phyloP scores from a whole-genome alignment of 129 eudicot genomes.

The Oenanthe sinensis region DNA sequence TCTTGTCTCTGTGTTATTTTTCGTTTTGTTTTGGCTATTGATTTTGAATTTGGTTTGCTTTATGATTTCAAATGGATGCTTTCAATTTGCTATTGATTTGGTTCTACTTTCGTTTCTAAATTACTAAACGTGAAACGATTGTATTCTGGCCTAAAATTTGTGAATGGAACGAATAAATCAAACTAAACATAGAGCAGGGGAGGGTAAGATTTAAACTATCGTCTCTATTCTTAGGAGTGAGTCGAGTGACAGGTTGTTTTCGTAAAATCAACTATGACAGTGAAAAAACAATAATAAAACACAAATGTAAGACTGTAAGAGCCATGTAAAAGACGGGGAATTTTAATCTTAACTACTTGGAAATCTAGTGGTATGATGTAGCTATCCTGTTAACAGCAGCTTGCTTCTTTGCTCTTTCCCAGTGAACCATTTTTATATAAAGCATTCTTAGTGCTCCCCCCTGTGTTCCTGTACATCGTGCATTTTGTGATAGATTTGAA shows the following conservation, averaged over 20 bases:
- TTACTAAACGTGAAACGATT: background rate
- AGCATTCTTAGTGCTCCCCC: background rate
- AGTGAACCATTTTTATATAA: background rate
- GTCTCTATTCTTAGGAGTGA: background rate
- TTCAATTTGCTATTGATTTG: background rate
- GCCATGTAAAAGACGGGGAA: background rate
- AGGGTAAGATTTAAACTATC: background rate
- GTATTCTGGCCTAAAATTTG: background rate
- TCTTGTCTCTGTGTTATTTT: slow-evolving; percentile 19
- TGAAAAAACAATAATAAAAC: background rate
- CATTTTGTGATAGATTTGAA: background rate
- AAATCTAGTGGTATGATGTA: background rate
- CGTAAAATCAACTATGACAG: background rate
- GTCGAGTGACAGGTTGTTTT: background rate
- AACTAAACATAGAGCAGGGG: background rate
- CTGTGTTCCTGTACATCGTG: background rate
- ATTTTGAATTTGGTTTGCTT: background rate
- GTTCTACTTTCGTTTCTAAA: background rate
- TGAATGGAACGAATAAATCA: background rate
- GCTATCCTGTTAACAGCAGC: background rate
- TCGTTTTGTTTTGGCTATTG: background rate
- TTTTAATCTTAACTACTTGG: background rate
- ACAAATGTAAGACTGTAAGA: no score
- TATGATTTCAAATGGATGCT: background rate
- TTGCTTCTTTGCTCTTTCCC: background rate